Conservation (phyloP, 2,329 filamentous ascomycete species). For the Aspergillus sp. region DNA sequence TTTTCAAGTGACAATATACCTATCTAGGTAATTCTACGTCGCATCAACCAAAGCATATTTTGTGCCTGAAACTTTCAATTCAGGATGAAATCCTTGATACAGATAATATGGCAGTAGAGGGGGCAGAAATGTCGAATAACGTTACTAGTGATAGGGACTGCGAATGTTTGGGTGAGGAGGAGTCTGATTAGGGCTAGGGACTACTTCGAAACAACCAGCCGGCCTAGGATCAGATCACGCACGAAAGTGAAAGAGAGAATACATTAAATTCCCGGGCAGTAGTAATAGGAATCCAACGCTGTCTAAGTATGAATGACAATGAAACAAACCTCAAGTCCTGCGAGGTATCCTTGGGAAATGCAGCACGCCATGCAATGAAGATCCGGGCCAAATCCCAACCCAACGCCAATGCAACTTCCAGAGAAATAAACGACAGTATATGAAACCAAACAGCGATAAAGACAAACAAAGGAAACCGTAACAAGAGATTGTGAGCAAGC, state of each 20-base stretch:
- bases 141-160: not conserved
- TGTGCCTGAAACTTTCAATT: not conserved
- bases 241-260: not conserved
- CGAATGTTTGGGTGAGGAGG: not conserved
- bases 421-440: not conserved
- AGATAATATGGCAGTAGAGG: not conserved
- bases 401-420: conserved; percentile 9
- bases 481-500: not conserved
- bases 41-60: not conserved
- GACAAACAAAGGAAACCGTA: not conserved
- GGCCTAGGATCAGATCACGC: not conserved
- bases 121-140: not conserved
- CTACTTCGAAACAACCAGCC: not conserved
- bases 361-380: conserved; percentile 18
- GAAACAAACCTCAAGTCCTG: conserved; percentile 3
- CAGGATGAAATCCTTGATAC: not conserved
- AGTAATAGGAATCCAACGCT: conserved; percentile 11
- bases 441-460: not conserved
- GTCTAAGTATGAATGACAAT: conserved; percentile 14
- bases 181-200: not conserved
- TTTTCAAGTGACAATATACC: no score
- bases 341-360: conserved; percentile 9
- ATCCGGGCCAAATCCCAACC: conserved; percentile 1
- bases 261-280: not conserved
- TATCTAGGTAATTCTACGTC: no score